These are phyloP conservation scores for Colletotrichum sojae DNA, from an alignment of 2,329 filamentous ascomycete species.

Conservation along the genomic window DNA sequence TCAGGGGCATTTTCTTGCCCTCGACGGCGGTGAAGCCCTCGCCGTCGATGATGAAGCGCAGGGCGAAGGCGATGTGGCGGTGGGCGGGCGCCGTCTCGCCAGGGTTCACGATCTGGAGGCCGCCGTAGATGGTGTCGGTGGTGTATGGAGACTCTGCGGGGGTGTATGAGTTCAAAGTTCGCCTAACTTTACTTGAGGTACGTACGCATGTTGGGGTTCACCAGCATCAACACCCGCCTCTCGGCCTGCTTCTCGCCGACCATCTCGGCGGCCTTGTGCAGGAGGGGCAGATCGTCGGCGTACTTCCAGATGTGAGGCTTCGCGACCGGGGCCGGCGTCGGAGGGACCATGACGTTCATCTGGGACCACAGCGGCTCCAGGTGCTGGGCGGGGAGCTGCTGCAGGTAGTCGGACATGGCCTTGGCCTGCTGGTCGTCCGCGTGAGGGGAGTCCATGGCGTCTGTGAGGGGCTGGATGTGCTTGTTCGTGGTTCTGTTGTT, in stretches of 20 bases:
- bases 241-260: constrained; percentile 58
- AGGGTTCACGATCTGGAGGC: constrained; percentile 70
- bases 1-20: constrained; percentile 65
- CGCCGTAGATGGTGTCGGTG: constrained; percentile 71
- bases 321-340: constrained; percentile 58
- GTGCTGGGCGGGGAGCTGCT: constrained; percentile 48
- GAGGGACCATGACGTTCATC: constrained; percentile 63
- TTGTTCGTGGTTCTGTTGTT: background rate
- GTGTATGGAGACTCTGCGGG: constrained; percentile 64
- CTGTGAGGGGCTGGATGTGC: too few species aligned
- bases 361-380: constrained; percentile 63
- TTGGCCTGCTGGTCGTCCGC: constrained; percentile 40
- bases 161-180: background rate
- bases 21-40: constrained; percentile 71
- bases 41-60: constrained; percentile 71
- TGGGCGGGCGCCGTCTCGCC: constrained; percentile 70
- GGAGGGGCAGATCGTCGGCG: constrained; percentile 51
- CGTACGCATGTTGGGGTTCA: constrained; percentile 54
- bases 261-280: constrained; percentile 52
- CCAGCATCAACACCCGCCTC: constrained; percentile 58
- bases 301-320: constrained; percentile 58
- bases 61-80: constrained; percentile 68
- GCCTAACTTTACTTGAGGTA: constrained; percentile 32
- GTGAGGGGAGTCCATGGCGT: constrained; percentile 28
- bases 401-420: constrained; percentile 49